phyloP scores from a whole-genome alignment of 768 basidiomycete species.

The Phylloporus rhodoxanthus region DNA sequence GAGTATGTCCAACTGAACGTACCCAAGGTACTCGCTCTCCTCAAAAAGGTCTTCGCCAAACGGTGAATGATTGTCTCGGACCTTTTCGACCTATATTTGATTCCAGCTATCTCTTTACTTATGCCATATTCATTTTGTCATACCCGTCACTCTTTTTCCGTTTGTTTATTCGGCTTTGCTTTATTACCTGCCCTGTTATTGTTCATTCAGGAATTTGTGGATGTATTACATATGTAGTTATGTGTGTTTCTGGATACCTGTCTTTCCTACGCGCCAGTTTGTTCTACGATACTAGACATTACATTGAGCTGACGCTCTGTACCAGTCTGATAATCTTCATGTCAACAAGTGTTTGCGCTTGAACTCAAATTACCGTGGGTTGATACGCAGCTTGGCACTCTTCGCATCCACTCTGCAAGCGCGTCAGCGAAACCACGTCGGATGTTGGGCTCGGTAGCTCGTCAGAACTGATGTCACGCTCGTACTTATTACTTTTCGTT shows the following conservation, averaged over 20 bases:
- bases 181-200: constrained; percentile 19
- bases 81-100: constrained; percentile 12
- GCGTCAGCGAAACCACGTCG: constrained; percentile 3
- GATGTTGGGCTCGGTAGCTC: constrained; percentile 16
- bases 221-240: constrained; percentile 35
- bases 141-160: constrained; percentile 26
- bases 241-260: constrained; percentile 35
- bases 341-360: not conserved
- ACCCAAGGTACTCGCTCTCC: constrained; percentile 83
- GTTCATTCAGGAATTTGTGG: constrained; percentile 29
- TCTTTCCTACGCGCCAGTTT: constrained; percentile 21
- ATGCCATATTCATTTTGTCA: constrained; percentile 32
- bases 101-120: constrained; percentile 23
- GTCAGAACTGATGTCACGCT: constrained; percentile 15
- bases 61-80: constrained; percentile 44
- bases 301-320: not conserved
- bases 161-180: constrained; percentile 2
- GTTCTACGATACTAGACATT: constrained; percentile 7
- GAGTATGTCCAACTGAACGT: constrained; percentile 98
- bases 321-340: not conserved
- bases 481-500: constrained; percentile 9
- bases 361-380: not conserved
- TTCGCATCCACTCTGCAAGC: not conserved
- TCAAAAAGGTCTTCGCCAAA: constrained; percentile 92
- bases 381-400: not conserved